Evolutionary conservation across 176 grass and related monocot species (phyloP).

Genomic region (Hordeum vulgare): MorexV3_pseudomolecules_assembly NC_058518.1:231895005-231895504

Average conservation of each 20-base stretch:
- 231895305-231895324: neutral
- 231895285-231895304: neutral
- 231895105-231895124: too few species aligned
- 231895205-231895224: neutral
- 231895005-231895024: constrained; percentile 94
- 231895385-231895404: neutral
- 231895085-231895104: neutral
- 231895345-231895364: neutral
- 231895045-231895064: constrained; percentile 69
- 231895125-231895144: neutral
- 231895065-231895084: neutral
- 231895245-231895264: neutral
- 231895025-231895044: constrained; percentile 95
- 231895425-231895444: constrained; percentile 5
- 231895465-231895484: neutral
- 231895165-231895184: neutral
- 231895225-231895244: constrained; percentile 7
- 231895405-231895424: neutral
- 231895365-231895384: neutral
- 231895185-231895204: neutral
- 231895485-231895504: neutral
- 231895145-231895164: neutral
- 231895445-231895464: neutral
- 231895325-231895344: neutral
- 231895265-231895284: neutral